Percentiles rank a stretch among this genome's conserved stretches.
Conservation (phyloP, 768 basidiomycete species). For the Lactarius tabidus region DNA sequence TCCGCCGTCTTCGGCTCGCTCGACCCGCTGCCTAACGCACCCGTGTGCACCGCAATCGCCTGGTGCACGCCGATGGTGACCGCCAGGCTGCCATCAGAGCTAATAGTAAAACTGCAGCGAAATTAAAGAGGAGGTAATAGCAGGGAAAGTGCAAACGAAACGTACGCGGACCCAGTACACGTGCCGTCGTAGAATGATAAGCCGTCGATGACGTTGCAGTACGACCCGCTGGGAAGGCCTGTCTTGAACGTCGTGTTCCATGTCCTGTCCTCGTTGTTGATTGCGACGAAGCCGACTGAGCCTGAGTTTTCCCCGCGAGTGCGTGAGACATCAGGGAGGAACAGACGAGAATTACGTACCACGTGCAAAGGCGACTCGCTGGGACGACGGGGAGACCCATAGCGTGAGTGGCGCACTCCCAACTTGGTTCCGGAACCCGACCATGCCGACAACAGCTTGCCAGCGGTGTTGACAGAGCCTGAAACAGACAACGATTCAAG, state of each 20-base stretch:
- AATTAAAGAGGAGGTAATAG: neutral
- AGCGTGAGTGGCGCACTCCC: constrained; percentile 47
- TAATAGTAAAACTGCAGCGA: constrained; percentile 23
- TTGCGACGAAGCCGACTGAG: constrained; percentile 56
- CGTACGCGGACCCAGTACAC: constrained; percentile 51
- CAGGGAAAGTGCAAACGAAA: neutral
- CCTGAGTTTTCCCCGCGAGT: constrained; percentile 33
- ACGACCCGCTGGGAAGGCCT: constrained; percentile 51
- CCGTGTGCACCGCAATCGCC: constrained; percentile 30
- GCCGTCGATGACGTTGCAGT: constrained; percentile 64
- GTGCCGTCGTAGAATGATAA: constrained; percentile 32
- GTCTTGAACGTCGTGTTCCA: constrained; percentile 61
- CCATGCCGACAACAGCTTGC: constrained; percentile 54
- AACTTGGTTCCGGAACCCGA: constrained; percentile 56
- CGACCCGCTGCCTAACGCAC: constrained; percentile 11
- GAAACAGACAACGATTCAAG: neutral
- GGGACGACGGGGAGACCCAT: constrained; percentile 54
- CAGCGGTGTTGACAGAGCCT: constrained; percentile 63
- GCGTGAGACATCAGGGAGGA: neutral
- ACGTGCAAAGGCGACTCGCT: constrained; percentile 65
- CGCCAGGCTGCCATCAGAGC: constrained; percentile 24
- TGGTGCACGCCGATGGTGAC: constrained; percentile 27
- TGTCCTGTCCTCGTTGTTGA: constrained; percentile 55
- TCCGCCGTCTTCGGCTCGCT: neutral
- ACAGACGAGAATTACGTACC: constrained; percentile 34